Percentiles rank a stretch among this genome's conserved stretches.
These are phyloP conservation scores for Aechmea fasciata DNA, from an alignment of 176 grass and related monocot genomes.

Conservation along the genomic window DNA sequence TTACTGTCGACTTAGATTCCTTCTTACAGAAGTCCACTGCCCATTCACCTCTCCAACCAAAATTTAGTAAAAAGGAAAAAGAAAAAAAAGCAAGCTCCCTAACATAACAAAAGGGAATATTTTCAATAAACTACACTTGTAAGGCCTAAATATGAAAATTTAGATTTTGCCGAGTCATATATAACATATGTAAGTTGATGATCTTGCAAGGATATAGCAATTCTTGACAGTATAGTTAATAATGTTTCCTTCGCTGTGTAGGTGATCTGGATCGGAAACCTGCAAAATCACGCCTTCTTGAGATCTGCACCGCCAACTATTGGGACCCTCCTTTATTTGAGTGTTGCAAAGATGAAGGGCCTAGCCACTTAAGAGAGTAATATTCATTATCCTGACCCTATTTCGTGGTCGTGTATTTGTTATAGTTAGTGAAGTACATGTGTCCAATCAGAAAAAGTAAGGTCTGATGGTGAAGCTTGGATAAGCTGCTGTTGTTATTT, in stretches of 20 bases:
- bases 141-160: too few relatives aligned
- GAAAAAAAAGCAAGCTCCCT: too few relatives aligned
- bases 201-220: not conserved
- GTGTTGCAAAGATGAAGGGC: constrained; percentile 65
- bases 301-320: constrained; percentile 59
- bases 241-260: constrained; percentile 16
- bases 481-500: not conserved
- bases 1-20: too few relatives aligned
- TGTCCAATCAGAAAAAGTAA: not conserved
- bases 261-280: constrained; percentile 50
- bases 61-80: too few relatives aligned
- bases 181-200: not conserved
- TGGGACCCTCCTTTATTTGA: constrained; percentile 62
- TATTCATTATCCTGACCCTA: constrained; percentile 17
- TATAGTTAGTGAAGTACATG: not conserved
- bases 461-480: too few relatives aligned
- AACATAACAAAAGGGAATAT: too few relatives aligned
- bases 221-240: not conserved
- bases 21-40: too few relatives aligned
- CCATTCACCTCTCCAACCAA: too few relatives aligned
- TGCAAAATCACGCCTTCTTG: constrained; percentile 58
- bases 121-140: too few relatives aligned
- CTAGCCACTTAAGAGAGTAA: constrained; percentile 65
- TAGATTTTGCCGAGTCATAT: constrained; percentile 8
- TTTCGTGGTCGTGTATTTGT: not conserved